Evolutionary conservation across 2,329 filamentous ascomycete genomes (phyloP).

Genomic region (Blumeria hordei): DNA sequence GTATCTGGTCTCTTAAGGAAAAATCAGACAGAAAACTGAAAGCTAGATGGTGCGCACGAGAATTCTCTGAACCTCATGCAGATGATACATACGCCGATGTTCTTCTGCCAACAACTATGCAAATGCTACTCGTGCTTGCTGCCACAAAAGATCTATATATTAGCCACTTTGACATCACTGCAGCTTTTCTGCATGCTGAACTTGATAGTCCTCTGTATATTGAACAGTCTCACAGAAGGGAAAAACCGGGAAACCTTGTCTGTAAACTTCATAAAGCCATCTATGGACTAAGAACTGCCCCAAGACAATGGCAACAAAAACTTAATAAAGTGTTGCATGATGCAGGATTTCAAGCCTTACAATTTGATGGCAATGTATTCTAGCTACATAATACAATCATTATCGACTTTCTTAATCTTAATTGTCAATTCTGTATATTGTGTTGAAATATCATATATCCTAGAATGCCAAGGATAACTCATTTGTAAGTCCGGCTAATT

Average conservation of each 20-base stretch:
- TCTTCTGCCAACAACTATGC: not conserved
- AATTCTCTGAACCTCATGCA: not conserved
- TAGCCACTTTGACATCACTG: not conserved
- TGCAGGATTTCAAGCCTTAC: not conserved
- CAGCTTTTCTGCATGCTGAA: not conserved
- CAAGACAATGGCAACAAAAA: not conserved
- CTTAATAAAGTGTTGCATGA: not conserved
- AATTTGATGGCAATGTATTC: not conserved
- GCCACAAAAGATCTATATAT: not conserved
- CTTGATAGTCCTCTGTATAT: not conserved
- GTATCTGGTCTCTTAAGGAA: not conserved
- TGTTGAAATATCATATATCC: no score
- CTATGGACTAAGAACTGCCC: not conserved
- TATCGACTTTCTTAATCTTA: no score
- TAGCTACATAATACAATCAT: not conserved
- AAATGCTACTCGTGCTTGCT: not conserved
- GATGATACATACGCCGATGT: not conserved
- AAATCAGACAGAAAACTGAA: not conserved
- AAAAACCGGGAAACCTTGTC: not conserved
- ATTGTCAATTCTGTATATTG: no score
- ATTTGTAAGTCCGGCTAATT: no score
- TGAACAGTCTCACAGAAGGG: not conserved
- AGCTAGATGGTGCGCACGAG: not conserved
- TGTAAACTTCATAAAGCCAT: not conserved
- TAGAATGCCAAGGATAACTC: no score